Conservation (phyloP, 75 land plant species). For the Cupressus sempervirens region DNA sequence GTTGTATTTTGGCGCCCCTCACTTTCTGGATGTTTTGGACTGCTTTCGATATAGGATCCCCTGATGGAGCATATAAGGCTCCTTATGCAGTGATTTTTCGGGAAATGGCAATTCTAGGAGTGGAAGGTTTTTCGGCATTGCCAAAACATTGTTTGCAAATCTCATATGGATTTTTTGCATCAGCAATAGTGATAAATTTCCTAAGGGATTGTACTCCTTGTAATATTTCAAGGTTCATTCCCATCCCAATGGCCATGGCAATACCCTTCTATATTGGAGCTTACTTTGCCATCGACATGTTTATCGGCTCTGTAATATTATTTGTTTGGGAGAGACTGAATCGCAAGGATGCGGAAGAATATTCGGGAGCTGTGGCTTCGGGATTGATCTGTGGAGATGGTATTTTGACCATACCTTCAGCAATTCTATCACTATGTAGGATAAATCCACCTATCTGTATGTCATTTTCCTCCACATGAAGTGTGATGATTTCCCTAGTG, state of each 20-base stretch:
- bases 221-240: slow-evolving; percentile 37
- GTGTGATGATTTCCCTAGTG: background rate
- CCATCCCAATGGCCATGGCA: slow-evolving; percentile 85
- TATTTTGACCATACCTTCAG: slow-evolving; percentile 72
- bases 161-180: slow-evolving; percentile 31
- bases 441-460: slow-evolving; percentile 74
- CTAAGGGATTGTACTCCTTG: slow-evolving; percentile 31
- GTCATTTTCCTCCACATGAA: slow-evolving; percentile 34
- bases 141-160: slow-evolving; percentile 61
- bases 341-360: slow-evolving; percentile 40
- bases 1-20: slow-evolving; percentile 53
- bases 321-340: slow-evolving; percentile 53
- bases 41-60: slow-evolving; percentile 58
- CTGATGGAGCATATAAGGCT: slow-evolving; percentile 65
- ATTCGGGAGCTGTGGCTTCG: slow-evolving; percentile 69
- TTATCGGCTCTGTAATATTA: slow-evolving; percentile 61
- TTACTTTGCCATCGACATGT: slow-evolving; percentile 75
- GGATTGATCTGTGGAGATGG: slow-evolving; percentile 86
- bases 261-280: slow-evolving; percentile 82
- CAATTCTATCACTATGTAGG: slow-evolving; percentile 47
- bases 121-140: slow-evolving; percentile 57
- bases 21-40: slow-evolving; percentile 76
- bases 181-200: slow-evolving; percentile 45
- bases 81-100: slow-evolving; percentile 57
- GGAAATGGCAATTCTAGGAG: slow-evolving; percentile 67